Conservation (phyloP, 768 basidiomycete species). For the Imleria badia region DNA sequence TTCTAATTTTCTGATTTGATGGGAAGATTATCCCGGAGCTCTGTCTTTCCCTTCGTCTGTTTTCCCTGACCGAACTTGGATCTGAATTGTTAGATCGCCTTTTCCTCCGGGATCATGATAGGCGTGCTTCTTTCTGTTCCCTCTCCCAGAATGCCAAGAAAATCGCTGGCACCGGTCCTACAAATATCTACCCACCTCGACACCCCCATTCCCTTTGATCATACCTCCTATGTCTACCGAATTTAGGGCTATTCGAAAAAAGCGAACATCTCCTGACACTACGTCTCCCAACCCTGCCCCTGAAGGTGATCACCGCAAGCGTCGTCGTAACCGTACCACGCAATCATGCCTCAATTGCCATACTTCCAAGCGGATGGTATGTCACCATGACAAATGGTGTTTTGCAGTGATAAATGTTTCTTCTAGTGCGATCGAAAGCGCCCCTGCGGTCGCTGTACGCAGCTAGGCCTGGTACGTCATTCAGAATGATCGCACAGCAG, state of each 20-base stretch:
- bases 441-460: constrained; percentile 46
- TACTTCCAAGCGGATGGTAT: constrained; percentile 71
- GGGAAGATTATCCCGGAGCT: constrained; percentile 15
- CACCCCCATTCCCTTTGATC: constrained; percentile 2
- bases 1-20: constrained; percentile 19
- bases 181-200: constrained; percentile 26
- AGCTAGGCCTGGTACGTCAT: constrained; percentile 39
- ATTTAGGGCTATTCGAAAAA: constrained; percentile 28
- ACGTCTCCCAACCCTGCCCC: constrained; percentile 32
- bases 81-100: constrained; percentile 15
- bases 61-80: constrained; percentile 6
- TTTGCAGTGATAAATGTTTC: neutral
- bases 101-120: constrained; percentile 9
- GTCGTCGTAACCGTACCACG: constrained; percentile 69
- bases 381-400: constrained; percentile 1
- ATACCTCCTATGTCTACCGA: constrained; percentile 28
- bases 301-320: constrained; percentile 56
- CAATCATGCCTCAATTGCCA: constrained; percentile 76
- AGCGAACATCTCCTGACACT: constrained; percentile 25
- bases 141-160: constrained; percentile 22
- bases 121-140: neutral
- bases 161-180: constrained; percentile 15
- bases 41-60: constrained; percentile 10
- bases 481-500: constrained; percentile 26
- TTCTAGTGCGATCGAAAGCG: constrained; percentile 48